Evolutionary conservation across 208 protist genomes (phyloP).

Genomic region (Herpetomonas samuelpessoai): DNA sequence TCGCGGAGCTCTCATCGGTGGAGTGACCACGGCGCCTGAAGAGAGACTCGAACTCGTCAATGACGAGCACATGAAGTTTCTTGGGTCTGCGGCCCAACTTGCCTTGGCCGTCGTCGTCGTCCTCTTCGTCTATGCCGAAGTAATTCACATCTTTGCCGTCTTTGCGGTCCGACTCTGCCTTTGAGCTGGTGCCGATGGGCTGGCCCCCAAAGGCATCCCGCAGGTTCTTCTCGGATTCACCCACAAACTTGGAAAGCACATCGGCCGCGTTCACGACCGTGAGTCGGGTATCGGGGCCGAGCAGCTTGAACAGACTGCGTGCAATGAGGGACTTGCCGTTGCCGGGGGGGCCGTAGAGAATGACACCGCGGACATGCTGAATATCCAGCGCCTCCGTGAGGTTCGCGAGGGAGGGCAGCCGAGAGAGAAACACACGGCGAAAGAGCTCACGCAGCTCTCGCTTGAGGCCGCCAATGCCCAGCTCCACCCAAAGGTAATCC

Average conservation of each 20-base stretch:
- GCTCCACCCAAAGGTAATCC: slow-evolving; percentile 44
- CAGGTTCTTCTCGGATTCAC: slow-evolving; percentile 99
- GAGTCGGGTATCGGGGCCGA: slow-evolving; percentile 84
- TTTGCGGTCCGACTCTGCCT: slow-evolving; percentile 1
- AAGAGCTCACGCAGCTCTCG: slow-evolving; percentile 95
- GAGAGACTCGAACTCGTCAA: slow-evolving; percentile 99
- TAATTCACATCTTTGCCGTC: slow-evolving; percentile 12
- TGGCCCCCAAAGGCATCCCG: slow-evolving; percentile 97
- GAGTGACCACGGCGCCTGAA: slow-evolving; percentile 92
- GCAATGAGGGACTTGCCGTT: slow-evolving; percentile 99
- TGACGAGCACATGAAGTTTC: slow-evolving; percentile 98
- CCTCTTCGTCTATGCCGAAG: slow-evolving; percentile 13
- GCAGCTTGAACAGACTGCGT: slow-evolving; percentile 97
- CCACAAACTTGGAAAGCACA: slow-evolving; percentile 99
- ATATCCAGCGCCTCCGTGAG: slow-evolving; percentile 81
- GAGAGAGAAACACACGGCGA: slow-evolving; percentile 98
- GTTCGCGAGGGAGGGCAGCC: slow-evolving; percentile 84
- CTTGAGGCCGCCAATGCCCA: slow-evolving; percentile 96
- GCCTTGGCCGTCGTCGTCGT: background rate
- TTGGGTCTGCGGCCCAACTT: too few relatives aligned
- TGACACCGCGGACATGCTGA: slow-evolving; percentile 97
- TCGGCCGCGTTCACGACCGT: slow-evolving; percentile 95
- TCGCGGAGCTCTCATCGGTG: slow-evolving; percentile 92
- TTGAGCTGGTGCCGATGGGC: slow-evolving; percentile 69
- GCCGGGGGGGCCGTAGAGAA: slow-evolving; percentile 99